Conservation (phyloP, 306 rosid genomes). For the Delonix regia region DNA sequence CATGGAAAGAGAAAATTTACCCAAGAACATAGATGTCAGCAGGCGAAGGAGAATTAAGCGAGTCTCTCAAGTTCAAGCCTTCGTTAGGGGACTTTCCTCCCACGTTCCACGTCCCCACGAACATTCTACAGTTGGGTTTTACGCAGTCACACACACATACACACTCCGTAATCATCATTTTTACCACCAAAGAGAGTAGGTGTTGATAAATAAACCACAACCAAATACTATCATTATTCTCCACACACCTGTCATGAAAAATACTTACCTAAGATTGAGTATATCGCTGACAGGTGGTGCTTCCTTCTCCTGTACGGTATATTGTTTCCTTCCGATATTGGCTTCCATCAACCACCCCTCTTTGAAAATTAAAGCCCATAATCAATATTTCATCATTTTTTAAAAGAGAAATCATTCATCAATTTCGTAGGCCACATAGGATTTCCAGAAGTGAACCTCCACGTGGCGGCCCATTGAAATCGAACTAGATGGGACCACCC, state of each 20-base stretch:
- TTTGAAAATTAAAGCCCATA: conserved; percentile 6
- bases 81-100: conserved; percentile 72
- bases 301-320: conserved; percentile 34
- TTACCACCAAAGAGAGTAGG: background rate
- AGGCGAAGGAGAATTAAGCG: conserved; percentile 59
- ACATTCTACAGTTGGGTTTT: conserved; percentile 42
- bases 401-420: background rate
- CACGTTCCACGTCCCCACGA: conserved; percentile 86
- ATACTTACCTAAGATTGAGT: conserved; percentile 49
- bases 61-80: conserved; percentile 59
- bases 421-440: background rate
- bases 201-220: background rate
- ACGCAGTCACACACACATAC: background rate
- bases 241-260: background rate
- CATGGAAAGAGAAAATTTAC: conserved; percentile 26
- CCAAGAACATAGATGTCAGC: conserved; percentile 75
- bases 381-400: background rate
- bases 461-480: conserved; percentile 42
- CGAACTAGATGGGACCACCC: conserved; percentile 28
- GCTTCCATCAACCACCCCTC: conserved; percentile 54
- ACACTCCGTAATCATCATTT: background rate
- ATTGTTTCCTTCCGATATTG: conserved; percentile 14
- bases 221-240: background rate
- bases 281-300: conserved; percentile 31
- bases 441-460: conserved; percentile 35